These are phyloP conservation scores for Lentithecium fluviatile DNA, from an alignment of 495 filamentous ascomycete genomes.

Conservation along the genomic window DNA sequence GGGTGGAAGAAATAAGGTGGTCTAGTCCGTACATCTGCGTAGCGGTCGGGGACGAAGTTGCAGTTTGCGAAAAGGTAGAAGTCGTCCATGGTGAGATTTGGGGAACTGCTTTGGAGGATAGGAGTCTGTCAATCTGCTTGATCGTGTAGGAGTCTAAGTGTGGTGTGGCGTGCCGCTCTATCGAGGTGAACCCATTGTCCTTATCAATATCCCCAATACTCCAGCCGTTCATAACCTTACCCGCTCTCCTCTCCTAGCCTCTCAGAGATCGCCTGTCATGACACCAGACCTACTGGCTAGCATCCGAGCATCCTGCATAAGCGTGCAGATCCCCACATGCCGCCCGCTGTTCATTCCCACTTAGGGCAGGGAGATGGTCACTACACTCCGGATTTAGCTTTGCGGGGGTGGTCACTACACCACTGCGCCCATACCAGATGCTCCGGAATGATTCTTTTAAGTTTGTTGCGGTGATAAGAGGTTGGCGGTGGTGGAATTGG, in stretches of 20 bases:
- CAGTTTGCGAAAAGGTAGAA: conserved; percentile 37
- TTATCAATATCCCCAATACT: not conserved
- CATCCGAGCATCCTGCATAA: conserved; percentile 2
- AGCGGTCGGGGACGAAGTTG: conserved; percentile 35
- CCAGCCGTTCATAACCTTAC: conserved; percentile 9
- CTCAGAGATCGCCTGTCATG: conserved; percentile 4
- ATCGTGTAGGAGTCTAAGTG: no score
- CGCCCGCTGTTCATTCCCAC: not conserved
- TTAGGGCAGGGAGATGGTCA: conserved; percentile 12
- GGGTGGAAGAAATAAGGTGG: no score
- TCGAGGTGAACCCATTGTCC: no score
- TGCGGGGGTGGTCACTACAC: conserved; percentile 13
- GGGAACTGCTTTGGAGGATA: not conserved
- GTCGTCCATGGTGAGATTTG: conserved; percentile 5
- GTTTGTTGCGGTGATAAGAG: no score
- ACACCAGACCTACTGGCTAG: not conserved
- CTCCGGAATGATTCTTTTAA: no score
- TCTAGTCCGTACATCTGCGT: conserved; percentile 32
- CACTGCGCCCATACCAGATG: not conserved
- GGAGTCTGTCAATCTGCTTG: not conserved
- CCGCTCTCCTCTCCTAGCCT: not conserved
- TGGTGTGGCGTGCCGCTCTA: not conserved
- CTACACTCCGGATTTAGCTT: conserved; percentile 14
- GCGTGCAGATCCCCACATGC: conserved; percentile 2
- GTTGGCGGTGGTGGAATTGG: no score